Evolutionary conservation across 2,329 filamentous ascomycete genomes (phyloP), one percentile per base, ranked within the genome.

Genomic region (Verticillium albo-atrum): DNA sequence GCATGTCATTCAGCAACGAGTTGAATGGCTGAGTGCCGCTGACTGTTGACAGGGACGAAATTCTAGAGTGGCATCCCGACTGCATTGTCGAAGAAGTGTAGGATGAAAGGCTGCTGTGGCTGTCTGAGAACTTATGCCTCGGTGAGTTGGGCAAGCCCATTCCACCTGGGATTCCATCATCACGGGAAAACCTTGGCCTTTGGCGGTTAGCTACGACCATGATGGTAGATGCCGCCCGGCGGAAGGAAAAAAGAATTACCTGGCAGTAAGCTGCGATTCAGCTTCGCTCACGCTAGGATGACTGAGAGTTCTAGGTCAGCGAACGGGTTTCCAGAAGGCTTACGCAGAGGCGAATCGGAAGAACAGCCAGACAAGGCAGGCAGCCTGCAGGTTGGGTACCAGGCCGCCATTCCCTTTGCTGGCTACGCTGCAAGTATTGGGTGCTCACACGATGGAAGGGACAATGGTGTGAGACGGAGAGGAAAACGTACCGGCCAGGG

Each of bases 1-100:
- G 72, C 42, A 76, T 69, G 52, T 81, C 77, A 25, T 71, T 68
- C 23, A 73, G 62, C 6, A 73, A 68, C 10, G 71, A 65, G 15
- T 68, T 68, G 47, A 74, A 66, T 14, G 71, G 67, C 59, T 75
- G 73, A 7, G 73, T 68, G 10, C 77, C 55, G 56, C 77, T 77
- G 25, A 80, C 72, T 0, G 81, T 84, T 1, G 82, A 84, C 51
- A 79, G 73, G 0, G 82, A 85, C 2, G 82, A 84, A 55, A 82
- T 75, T 37, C 82, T 75, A 2, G 82, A 85, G 65, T 84, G 81
- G 0, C 75, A 72, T 15, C 72, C 70, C 1, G 79, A 82, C 51
- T 72, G 72, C 25, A 57, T 30, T 1, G 73, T 76, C 3, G 80
- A 78, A 3, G 79, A 79, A 20, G 75, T 75, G 65, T 78, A 79